Conservation (phyloP, 2,329 filamentous ascomycete species). For the Beauveria medogensis region DNA sequence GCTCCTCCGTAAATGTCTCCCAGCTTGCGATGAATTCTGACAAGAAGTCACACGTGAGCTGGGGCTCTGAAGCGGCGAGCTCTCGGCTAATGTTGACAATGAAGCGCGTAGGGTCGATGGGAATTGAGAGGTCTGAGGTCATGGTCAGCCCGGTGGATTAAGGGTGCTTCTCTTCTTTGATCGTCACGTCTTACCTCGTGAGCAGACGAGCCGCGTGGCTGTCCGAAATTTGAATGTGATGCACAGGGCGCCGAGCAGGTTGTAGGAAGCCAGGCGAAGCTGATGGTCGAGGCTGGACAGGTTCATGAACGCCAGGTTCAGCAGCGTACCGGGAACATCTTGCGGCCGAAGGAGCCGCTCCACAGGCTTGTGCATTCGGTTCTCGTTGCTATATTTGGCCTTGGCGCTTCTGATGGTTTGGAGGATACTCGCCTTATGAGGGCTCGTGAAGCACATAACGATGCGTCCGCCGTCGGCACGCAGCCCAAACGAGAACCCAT, state of each 20-base stretch:
- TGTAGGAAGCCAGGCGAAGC: constrained; percentile 58
- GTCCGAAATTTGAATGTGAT: constrained; percentile 59
- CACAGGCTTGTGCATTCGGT: constrained; percentile 49
- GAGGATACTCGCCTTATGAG: constrained; percentile 54
- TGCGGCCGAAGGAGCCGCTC: constrained; percentile 61
- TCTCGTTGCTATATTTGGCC: constrained; percentile 56
- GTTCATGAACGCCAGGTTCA: constrained; percentile 61
- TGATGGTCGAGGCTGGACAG: constrained; percentile 53
- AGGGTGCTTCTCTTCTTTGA: neutral
- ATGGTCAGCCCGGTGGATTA: neutral
- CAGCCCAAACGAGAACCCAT: constrained; percentile 59
- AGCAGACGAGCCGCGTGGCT: constrained; percentile 52
- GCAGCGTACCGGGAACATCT: constrained; percentile 60
- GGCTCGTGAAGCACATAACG: constrained; percentile 63
- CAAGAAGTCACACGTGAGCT: constrained; percentile 60
- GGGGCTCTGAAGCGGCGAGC: constrained; percentile 54
- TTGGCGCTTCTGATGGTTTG: constrained; percentile 57
- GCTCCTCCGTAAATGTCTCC: constrained; percentile 60
- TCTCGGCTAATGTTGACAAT: constrained; percentile 58
- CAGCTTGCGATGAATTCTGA: constrained; percentile 68
- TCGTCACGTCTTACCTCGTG: constrained; percentile 42
- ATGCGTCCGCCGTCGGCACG: constrained; percentile 62
- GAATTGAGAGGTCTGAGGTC: constrained; percentile 50
- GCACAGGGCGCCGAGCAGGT: constrained; percentile 58
- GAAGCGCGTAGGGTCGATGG: constrained; percentile 54